A percentile compares a stretch with the other conserved stretches of the same genome.
These are phyloP conservation scores for Pistacia integerrima DNA, from an alignment of 345 rosid genomes.

Conservation along the genomic window DNA sequence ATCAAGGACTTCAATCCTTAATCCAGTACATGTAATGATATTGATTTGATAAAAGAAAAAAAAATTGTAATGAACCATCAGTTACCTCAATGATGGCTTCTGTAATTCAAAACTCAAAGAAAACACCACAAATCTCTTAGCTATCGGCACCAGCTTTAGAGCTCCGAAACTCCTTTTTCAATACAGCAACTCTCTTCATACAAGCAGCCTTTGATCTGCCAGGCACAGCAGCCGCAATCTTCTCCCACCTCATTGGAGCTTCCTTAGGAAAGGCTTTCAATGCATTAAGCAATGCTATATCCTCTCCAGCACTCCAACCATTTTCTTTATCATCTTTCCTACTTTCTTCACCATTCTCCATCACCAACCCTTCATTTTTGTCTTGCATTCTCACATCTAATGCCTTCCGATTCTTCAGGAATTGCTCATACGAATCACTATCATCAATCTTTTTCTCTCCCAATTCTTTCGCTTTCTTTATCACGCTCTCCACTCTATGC, in stretches of 20 bases:
- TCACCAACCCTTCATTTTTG: conserved; percentile 23
- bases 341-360: conserved; percentile 16
- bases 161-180: conserved; percentile 78
- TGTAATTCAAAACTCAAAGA: not conserved
- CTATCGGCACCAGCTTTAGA: conserved; percentile 62
- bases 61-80: not conserved
- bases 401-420: conserved; percentile 83
- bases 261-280: conserved; percentile 84
- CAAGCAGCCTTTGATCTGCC: conserved; percentile 82
- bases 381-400: conserved; percentile 45
- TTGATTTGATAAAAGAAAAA: not conserved
- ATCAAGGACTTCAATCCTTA: not conserved
- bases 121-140: conserved; percentile 5
- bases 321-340: conserved; percentile 17
- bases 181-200: conserved; percentile 77
- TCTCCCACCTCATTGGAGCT: conserved; percentile 90
- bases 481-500: conserved; percentile 69
- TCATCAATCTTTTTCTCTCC: conserved; percentile 69
- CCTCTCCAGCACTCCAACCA: conserved; percentile 73
- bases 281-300: conserved; percentile 87
- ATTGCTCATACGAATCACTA: conserved; percentile 66
- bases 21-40: not conserved
- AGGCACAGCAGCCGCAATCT: conserved; percentile 83
- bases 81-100: conserved; percentile 11
- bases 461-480: conserved; percentile 77